Base-by-base conservation (phyloP, 1,284 basidiomycete genomes). In the Takashimella koratensis region DNA sequence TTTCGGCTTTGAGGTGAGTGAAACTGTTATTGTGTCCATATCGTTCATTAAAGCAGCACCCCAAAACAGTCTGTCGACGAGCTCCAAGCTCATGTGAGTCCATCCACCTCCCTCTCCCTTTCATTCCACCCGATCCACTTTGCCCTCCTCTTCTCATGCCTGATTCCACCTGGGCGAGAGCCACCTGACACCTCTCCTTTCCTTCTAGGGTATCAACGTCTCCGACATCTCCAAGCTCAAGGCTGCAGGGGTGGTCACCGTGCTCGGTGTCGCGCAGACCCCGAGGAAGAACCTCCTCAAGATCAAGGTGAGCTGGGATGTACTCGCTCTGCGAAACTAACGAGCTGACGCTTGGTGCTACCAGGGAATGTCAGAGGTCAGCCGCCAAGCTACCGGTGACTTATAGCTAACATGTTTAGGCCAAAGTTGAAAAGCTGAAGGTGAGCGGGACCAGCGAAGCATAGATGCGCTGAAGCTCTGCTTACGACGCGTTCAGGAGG, bases 401-500 rank as follows among this genome's bases (percentile, higher is more conserved):
- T n/a, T n/a, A n/a, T n/a, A 56, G 49, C 40, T 48, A n/a, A 19
- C n/a, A 13, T 36, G 30, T 13, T 10, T 30, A 78, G 70, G 88
- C 92, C 2, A 96, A 96, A 72, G 90, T 96, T 0, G 92, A 96
- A 68, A 96, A 96, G 73, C 88, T 96, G 65, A 95, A 95, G 79
- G 91, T 85, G 55, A 62, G 70, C 56, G 19, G 11, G 43, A 24
- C 6, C n/a, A n/a, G n/a, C n/a, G n/a, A n/a, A n/a, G n/a, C 16
- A 25, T 26, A 5, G 23, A 19, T 24, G 51, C 23, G 12, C 30
- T 19, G 23, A 5, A 19, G 10, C n/a, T n/a, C n/a, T n/a, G n/a
- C n/a, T n/a, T n/a, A n/a, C n/a, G n/a, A n/a, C n/a, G n/a, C n/a
- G 19, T 45, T 24, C 57, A 92, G 88, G 90, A 94, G 79, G 88